A percentile compares a stretch with the other conserved stretches of the same genome.
Evolutionary conservation across 805 yeast species (phyloP).

Genomic region (Wickerhamiella shivajii): DNA sequence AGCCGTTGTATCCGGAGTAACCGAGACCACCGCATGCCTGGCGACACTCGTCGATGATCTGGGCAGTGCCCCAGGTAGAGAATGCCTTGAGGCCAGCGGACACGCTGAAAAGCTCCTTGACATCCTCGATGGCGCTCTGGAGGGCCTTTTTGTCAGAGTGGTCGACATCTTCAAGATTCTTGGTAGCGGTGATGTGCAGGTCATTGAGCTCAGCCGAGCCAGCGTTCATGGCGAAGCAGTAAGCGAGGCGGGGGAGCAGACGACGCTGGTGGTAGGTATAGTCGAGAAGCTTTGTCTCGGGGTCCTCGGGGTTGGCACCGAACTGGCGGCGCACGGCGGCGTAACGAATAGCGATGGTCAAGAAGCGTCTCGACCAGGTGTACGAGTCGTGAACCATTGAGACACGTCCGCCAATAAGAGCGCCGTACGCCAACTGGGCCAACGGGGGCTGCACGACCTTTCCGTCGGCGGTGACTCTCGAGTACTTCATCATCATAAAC

Average conservation of each 20-base stretch:
- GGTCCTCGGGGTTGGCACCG: constrained; percentile 32
- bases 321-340: constrained; percentile 86
- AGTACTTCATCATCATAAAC: constrained; percentile 68
- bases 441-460: constrained; percentile 66
- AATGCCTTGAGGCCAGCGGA: constrained; percentile 84
- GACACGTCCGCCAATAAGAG: constrained; percentile 78
- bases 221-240: constrained; percentile 60
- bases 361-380: constrained; percentile 62
- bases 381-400: constrained; percentile 78
- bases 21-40: constrained; percentile 97
- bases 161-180: constrained; percentile 31
- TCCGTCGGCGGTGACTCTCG: constrained; percentile 55
- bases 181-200: constrained; percentile 29
- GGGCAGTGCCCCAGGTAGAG: constrained; percentile 72
- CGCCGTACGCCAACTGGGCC: constrained; percentile 80
- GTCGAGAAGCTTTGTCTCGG: constrained; percentile 64
- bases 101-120: constrained; percentile 67
- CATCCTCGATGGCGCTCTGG: constrained; percentile 35
- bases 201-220: constrained; percentile 49
- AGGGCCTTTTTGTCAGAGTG: constrained; percentile 34
- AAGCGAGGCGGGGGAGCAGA: constrained; percentile 69
- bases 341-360: constrained; percentile 76
- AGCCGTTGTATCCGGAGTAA: constrained; percentile 81
- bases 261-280: constrained; percentile 85
- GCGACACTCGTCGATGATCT: constrained; percentile 73